Evolutionary conservation across 2,329 filamentous ascomycete species (phyloP), one percentile per base, ranked within the genome.

Genomic region (Fusarium sp.): DNA sequence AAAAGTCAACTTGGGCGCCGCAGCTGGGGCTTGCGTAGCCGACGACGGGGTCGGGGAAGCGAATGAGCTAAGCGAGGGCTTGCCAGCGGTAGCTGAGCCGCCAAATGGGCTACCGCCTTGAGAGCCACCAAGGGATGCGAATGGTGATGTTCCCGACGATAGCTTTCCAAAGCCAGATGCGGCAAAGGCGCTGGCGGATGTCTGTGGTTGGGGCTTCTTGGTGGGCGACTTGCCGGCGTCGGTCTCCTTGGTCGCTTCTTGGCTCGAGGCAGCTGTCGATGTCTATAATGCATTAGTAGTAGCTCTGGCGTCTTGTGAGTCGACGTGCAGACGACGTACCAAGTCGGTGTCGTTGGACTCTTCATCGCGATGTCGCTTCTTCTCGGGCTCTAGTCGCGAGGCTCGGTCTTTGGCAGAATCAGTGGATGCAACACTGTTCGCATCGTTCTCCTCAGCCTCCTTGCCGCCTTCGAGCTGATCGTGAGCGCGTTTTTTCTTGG

Each of bases 161-260:
- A 94, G 87, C 55, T 90, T 89, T 55, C 90, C 88, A 75, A 94
- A 90, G 16, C 87, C 88, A 4, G 92, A 94, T 50, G 85, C 85
- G 23, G 89, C 89, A 78, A 94, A 94, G 7, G 90, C 88, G 10
- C 88, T 87, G 12, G 84, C 66, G 7, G 91, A 89, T 16, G 88
- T 87, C 54, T 78, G 76, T 37, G 70, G 64, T 70, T 73, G 64
- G 31, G 70, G 44, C 52, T 77, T 73, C 59, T 78, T 77, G 39
- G 66, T 53, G 23, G 71, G 57, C 16, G 75, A 71, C 48, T 72
- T 74, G 65, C 58, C 67, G 6, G 62, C 52, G 37, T 74, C 73
- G 16, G 67, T 57, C 30, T 70, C 68, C 48, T 76, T 76, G 47
- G 59, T 58, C 15, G 62, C n/a, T 48, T 74, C 69, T 60, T 63